Evolutionary conservation across 495 filamentous ascomycete genomes (phyloP).

Genomic region (Oidiodendron maius): DNA sequence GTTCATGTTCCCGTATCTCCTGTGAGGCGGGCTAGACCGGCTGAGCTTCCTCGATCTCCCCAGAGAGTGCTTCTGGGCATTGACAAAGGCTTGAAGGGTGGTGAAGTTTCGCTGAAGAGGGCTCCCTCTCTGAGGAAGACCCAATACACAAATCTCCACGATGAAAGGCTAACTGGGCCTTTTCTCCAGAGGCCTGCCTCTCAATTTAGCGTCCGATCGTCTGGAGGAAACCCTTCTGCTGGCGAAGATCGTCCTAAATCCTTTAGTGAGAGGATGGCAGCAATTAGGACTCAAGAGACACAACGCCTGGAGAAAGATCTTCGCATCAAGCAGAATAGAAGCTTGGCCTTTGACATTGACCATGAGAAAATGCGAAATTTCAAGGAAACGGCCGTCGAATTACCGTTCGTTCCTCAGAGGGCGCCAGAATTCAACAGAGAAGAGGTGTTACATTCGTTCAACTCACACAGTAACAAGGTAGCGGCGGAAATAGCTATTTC

Average conservation of each 20-base stretch:
- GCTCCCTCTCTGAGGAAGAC: slow-evolving; percentile 45
- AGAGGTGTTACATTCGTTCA: slow-evolving; percentile 51
- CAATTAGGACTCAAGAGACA: slow-evolving; percentile 51
- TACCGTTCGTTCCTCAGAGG: slow-evolving; percentile 40
- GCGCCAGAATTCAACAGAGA: slow-evolving; percentile 53
- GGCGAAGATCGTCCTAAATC: slow-evolving; percentile 48
- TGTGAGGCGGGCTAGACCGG: slow-evolving; percentile 41
- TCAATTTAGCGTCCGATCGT: slow-evolving; percentile 17
- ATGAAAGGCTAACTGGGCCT: slow-evolving; percentile 23
- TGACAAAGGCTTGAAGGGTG: slow-evolving; percentile 77
- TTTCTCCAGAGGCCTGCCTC: slow-evolving; percentile 40
- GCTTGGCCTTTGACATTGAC: slow-evolving; percentile 64
- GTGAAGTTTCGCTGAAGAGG: slow-evolving; percentile 79
- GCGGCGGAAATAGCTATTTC: too few species aligned
- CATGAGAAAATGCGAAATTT: slow-evolving; percentile 59
- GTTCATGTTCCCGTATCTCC: slow-evolving; percentile 84
- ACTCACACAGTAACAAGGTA: slow-evolving; percentile 25
- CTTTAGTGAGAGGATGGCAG: slow-evolving; percentile 83
- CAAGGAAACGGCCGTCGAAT: slow-evolving; percentile 52
- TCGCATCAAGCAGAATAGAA: slow-evolving; percentile 53
- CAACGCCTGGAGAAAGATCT: slow-evolving; percentile 47
- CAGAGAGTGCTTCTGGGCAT: slow-evolving; percentile 79
- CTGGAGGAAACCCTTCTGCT: slow-evolving; percentile 17
- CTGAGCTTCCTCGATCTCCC: slow-evolving; percentile 62
- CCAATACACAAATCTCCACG: slow-evolving; percentile 21